phyloP scores from a whole-genome alignment of 805 yeast genomes.

The Lipomyces mesembrius region DNA sequence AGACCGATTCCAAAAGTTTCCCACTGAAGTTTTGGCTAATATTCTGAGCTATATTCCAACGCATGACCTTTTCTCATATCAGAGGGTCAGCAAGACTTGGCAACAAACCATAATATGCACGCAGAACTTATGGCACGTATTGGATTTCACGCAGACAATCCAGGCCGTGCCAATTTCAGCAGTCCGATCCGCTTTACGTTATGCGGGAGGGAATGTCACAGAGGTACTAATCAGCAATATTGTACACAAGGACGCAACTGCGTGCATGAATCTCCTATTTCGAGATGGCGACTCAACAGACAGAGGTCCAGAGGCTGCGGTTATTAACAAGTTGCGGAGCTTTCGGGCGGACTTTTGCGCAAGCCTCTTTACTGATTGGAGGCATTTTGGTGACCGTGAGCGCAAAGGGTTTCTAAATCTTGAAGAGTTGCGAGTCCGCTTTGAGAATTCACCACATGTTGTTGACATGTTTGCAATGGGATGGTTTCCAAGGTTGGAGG shows the following conservation, averaged over 20 bases:
- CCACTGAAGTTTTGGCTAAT: not conserved
- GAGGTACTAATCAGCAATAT: not conserved
- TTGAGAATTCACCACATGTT: not conserved
- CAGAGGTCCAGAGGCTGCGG: not conserved
- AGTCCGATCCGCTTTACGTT: not conserved
- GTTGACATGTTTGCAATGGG: not conserved
- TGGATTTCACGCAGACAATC: not conserved
- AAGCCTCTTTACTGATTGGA: not conserved
- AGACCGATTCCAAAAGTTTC: not conserved
- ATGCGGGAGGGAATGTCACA: not conserved
- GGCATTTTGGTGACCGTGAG: not conserved
- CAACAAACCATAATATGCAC: not conserved
- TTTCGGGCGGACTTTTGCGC: not conserved
- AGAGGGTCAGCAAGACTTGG: not conserved
- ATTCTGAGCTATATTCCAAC: not conserved
- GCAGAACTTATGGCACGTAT: not conserved
- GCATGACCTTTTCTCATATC: not conserved
- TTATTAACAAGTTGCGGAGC: not conserved
- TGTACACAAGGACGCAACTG: slow-evolving; percentile 1
- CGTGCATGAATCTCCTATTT: not conserved
- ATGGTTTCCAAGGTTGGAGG: not conserved
- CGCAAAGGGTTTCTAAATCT: not conserved
- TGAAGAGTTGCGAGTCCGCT: slow-evolving; percentile 1
- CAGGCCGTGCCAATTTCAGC: slow-evolving; percentile 1
- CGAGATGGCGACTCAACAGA: not conserved